Conservation (phyloP, 441 rosid species). For the Aquilaria agallochum region DNA sequence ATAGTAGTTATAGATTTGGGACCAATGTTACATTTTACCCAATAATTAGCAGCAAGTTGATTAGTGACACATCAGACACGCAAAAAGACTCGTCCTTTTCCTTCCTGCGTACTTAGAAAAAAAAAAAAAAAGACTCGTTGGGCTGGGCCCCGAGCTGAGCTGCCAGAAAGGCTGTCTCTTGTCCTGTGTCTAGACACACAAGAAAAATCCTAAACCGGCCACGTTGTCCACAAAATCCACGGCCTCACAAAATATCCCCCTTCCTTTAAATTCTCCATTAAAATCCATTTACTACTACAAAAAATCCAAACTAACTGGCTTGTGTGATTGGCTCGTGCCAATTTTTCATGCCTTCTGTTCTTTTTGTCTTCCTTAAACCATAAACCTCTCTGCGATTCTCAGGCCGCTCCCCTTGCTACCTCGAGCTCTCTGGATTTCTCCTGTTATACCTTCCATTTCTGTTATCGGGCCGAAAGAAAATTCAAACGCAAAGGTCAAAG, state of each 20-base stretch:
- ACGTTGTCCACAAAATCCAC: conserved; percentile 24
- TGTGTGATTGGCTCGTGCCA: not conserved
- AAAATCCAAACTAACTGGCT: conserved; percentile 3
- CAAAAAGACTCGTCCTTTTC: no score
- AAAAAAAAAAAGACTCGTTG: no score
- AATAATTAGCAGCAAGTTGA: no score
- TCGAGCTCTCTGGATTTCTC: not conserved
- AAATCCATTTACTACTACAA: no score
- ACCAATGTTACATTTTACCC: no score
- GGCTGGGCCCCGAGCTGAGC: no score
- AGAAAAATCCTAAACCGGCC: conserved; percentile 2
- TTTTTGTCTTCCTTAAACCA: conserved; percentile 23
- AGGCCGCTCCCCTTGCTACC: conserved; percentile 9
- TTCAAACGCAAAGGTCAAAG: not conserved
- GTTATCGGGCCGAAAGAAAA: not conserved
- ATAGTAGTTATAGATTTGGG: no score
- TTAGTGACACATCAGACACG: no score
- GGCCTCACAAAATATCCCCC: conserved; percentile 29
- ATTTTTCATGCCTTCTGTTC: not conserved
- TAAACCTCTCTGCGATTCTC: conserved; percentile 15
- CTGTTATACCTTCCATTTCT: no score
- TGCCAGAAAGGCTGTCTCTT: conserved; percentile 18
- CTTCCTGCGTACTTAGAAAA: no score
- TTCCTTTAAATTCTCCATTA: not conserved
- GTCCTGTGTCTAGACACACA: conserved; percentile 21